These are phyloP conservation scores for Brassica incana DNA, from an alignment of 345 rosid genomes.

Conservation along the genomic window DNA sequence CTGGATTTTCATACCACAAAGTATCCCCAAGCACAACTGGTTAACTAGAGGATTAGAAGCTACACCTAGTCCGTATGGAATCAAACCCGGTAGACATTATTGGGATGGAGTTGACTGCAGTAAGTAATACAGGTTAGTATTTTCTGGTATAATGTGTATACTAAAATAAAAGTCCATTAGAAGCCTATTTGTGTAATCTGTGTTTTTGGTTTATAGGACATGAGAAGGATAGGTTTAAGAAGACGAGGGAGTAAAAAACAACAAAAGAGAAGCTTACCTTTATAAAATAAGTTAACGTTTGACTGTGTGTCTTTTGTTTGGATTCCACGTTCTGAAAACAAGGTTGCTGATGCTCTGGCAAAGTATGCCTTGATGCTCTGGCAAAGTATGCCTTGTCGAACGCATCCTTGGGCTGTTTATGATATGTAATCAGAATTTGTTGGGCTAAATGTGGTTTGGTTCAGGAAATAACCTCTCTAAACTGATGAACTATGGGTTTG, in stretches of 20 bases:
- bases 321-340: too few species aligned
- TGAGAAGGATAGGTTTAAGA: slow-evolving; percentile 70
- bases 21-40: slow-evolving; percentile 81
- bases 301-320: too few species aligned
- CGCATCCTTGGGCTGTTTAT: slow-evolving; percentile 63
- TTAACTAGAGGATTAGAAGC: slow-evolving; percentile 68
- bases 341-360: too few species aligned
- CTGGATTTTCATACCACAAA: slow-evolving; percentile 93
- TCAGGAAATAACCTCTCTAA: not conserved
- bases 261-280: slow-evolving; percentile 79
- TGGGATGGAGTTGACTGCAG: slow-evolving; percentile 99
- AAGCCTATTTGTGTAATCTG: not conserved
- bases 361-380: too few species aligned
- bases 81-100: slow-evolving; percentile 81
- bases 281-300: too few species aligned
- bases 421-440: slow-evolving; percentile 59
- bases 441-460: not conserved
- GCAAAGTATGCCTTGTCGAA: too few species aligned
- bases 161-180: not conserved
- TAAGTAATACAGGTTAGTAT: slow-evolving; percentile 47
- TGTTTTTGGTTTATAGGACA: slow-evolving; percentile 47
- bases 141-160: slow-evolving; percentile 13
- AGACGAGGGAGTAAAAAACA: slow-evolving; percentile 64
- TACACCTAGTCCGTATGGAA: slow-evolving; percentile 78
- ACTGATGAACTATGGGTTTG: not conserved